A percentile compares a stretch with the other conserved stretches of the same genome.
phyloP scores from a whole-genome alignment of 176 grass and related monocot species.

The Rhipidocladum racemiflorum region DNA sequence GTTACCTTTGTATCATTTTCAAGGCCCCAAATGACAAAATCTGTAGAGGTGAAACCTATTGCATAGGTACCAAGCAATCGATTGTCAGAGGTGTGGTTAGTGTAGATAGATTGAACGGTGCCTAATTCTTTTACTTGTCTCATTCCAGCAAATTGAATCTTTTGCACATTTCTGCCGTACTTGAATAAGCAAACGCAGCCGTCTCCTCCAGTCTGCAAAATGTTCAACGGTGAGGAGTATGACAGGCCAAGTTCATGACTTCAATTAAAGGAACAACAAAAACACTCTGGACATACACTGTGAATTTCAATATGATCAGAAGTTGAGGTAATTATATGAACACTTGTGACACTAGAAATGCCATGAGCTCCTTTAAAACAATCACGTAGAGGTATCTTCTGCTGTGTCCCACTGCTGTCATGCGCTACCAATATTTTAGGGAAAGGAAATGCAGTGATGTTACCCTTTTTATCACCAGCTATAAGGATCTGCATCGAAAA shows the following conservation, averaged over 20 bases:
- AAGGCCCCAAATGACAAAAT: slow-evolving; percentile 96
- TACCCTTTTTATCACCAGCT: slow-evolving; percentile 90
- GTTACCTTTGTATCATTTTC: slow-evolving; percentile 86
- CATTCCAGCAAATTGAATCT: slow-evolving; percentile 81
- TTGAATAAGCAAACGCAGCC: slow-evolving; percentile 95
- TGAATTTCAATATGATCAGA: slow-evolving; percentile 54
- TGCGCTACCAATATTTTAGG: slow-evolving; percentile 26
- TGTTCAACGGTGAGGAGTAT: slow-evolving; percentile 35
- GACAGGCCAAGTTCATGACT: background rate
- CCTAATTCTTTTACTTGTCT: slow-evolving; percentile 92
- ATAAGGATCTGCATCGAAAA: slow-evolving; percentile 67
- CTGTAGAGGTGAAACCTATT: slow-evolving; percentile 86
- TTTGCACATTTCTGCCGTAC: slow-evolving; percentile 46
- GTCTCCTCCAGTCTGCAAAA: slow-evolving; percentile 88
- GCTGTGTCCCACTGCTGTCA: slow-evolving; percentile 22
- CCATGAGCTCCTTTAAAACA: slow-evolving; percentile 94
- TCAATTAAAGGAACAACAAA: slow-evolving; percentile 32
- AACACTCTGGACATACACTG: slow-evolving; percentile 50
- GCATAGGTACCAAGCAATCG: slow-evolving; percentile 47
- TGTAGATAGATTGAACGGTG: slow-evolving; percentile 60
- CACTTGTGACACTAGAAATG: slow-evolving; percentile 85
- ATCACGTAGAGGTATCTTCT: slow-evolving; percentile 51
- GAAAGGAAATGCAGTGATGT: slow-evolving; percentile 73
- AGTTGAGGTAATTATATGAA: slow-evolving; percentile 53
- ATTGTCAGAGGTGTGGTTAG: slow-evolving; percentile 23